Base-by-base conservation (phyloP, 805 yeast species). In the Yarrowia sp. region DNA sequence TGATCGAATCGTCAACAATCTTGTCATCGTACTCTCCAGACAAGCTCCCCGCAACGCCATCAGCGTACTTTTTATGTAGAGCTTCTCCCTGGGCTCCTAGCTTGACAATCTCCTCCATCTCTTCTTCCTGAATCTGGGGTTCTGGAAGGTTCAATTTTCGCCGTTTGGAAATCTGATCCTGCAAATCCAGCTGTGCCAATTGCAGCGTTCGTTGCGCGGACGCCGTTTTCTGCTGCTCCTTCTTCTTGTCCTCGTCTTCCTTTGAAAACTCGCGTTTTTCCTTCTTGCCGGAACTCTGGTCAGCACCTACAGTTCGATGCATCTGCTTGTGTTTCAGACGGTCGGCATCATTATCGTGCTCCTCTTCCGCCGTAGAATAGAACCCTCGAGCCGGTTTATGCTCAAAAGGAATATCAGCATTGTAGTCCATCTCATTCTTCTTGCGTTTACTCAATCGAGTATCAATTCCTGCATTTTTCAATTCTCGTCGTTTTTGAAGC, bases 381-480 rank as follows among this genome's bases (percentile, higher is more conserved):
- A 84, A 75, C 0, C 97, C 97, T 0, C 76, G 78, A 4, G 80
- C 81, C 0, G 96, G 93, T 14, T 75, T 75, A 66, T 84, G 86
- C 70, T 92, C 95, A 70, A 89, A 88, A 0, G 93, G 90, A 9
- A 92, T 84, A 70, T 89, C 97, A 1, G 85, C 88, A 72, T 88
- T 90, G 74, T 90, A 91, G 73, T 92, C 97, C 73, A 89, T 84
- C 66, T 86, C 87, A 38, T 83, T 83, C 28, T 82, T 78, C 45
- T 83, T 84, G 71, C 82, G 86, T 67, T 79, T 81, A 18, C 61
- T 64, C 64, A 72, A 53, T 51, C 71, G 70, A 15, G 70, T 72
- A 32, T 68, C 67, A 39, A 69, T 68, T 8, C 74, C 74, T 6
- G 74, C 72, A 13, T 69, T 66, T 31, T 69, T 71, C 42, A 71